Conservation (phyloP, 177 flowering plant species). For the Vitis hybrid region DNA sequence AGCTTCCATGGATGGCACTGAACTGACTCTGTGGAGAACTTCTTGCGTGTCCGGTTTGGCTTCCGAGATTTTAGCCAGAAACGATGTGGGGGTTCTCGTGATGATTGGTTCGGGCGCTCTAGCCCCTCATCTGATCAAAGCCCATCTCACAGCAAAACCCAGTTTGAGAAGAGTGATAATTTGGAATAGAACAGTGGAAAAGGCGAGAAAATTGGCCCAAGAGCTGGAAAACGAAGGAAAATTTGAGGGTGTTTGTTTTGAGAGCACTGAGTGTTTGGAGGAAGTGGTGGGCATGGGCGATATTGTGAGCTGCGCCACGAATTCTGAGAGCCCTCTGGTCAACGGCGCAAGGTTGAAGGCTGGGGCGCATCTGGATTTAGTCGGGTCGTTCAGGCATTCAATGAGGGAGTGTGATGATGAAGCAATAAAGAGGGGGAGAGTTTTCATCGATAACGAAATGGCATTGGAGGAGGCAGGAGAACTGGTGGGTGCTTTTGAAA, state of each 20-base stretch:
- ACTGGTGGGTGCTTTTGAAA: constrained; percentile 76
- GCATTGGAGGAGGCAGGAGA: constrained; percentile 91
- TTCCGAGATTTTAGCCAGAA: constrained; percentile 47
- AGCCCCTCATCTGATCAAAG: constrained; percentile 69
- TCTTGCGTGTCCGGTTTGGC: constrained; percentile 74
- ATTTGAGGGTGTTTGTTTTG: constrained; percentile 36
- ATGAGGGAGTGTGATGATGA: constrained; percentile 96
- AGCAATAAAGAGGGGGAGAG: constrained; percentile 70
- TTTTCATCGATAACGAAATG: constrained; percentile 72
- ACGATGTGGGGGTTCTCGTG: constrained; percentile 47
- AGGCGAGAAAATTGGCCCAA: constrained; percentile 50
- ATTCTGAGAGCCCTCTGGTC: constrained; percentile 60
- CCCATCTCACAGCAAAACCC: constrained; percentile 66
- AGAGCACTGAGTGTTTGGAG: constrained; percentile 47
- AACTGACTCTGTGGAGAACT: constrained; percentile 75
- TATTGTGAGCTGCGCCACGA: constrained; percentile 81
- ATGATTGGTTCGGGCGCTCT: constrained; percentile 83
- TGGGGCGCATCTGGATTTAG: constrained; percentile 89
- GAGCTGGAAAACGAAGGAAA: constrained; percentile 25
- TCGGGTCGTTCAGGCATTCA: constrained; percentile 73
- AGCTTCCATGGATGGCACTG: constrained; percentile 72
- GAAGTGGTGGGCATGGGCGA: constrained; percentile 60
- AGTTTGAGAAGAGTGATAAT: constrained; percentile 55
- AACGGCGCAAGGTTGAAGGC: constrained; percentile 56
- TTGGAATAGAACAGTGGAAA: constrained; percentile 73